Conservation (phyloP, 116 monocot genomes). For the Posidonia oceanica region DNA sequence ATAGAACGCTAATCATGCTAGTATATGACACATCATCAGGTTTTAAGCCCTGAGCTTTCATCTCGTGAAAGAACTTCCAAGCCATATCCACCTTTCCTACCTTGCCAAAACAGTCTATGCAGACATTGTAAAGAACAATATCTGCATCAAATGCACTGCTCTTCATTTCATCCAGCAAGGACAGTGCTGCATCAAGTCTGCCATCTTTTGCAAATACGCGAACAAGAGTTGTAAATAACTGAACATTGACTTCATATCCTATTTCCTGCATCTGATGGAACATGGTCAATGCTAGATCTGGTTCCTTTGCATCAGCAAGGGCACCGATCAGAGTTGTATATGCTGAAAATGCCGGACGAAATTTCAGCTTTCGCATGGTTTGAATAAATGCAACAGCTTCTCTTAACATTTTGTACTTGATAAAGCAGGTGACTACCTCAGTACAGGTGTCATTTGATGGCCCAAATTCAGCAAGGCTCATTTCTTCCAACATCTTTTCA, state of each 20-base stretch:
- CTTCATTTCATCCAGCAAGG: slow-evolving; percentile 40
- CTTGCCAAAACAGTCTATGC: slow-evolving; percentile 44
- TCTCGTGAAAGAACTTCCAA: slow-evolving; percentile 52
- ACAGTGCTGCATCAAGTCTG: slow-evolving; percentile 32
- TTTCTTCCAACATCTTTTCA: slow-evolving; percentile 26
- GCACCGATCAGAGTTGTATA: slow-evolving; percentile 33
- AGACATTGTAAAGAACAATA: slow-evolving; percentile 43
- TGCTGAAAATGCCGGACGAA: slow-evolving; percentile 43
- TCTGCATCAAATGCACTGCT: slow-evolving; percentile 32
- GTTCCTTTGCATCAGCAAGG: slow-evolving; percentile 29
- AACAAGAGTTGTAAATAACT: slow-evolving; percentile 38
- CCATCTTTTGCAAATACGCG: slow-evolving; percentile 31
- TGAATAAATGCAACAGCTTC: slow-evolving; percentile 22
- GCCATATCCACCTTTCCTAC: slow-evolving; percentile 45
- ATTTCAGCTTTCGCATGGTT: slow-evolving; percentile 28
- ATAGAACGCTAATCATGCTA: slow-evolving; percentile 35
- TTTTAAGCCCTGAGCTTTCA: slow-evolving; percentile 31
- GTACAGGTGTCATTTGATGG: slow-evolving; percentile 26
- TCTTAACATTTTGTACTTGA: slow-evolving; percentile 24
- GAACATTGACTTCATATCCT: slow-evolving; percentile 37
- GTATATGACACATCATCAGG: slow-evolving; percentile 51
- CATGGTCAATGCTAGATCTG: slow-evolving; percentile 29
- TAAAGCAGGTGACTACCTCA: slow-evolving; percentile 20
- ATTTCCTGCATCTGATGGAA: slow-evolving; percentile 44
- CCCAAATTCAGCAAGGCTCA: slow-evolving; percentile 31